These are phyloP conservation scores for Gnetum montanum DNA, from an alignment of 75 land plant species.

Conservation along the genomic window DNA sequence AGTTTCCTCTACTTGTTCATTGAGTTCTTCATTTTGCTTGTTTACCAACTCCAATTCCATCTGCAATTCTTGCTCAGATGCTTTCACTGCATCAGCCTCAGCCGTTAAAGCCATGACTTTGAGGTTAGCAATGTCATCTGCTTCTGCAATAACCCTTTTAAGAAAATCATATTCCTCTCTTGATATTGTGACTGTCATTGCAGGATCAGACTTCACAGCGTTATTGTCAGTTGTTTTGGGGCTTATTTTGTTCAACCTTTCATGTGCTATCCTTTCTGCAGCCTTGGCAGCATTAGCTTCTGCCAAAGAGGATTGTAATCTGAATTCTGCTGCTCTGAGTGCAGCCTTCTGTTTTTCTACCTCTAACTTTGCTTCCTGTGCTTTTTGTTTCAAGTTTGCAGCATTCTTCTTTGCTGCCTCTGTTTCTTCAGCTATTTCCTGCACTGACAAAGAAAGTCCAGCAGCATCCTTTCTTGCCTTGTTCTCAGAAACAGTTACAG, in stretches of 20 bases:
- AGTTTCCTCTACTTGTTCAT: slow-evolving; percentile 43
- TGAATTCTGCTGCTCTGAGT: slow-evolving; percentile 41
- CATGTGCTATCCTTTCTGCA: slow-evolving; percentile 46
- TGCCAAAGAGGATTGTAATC: slow-evolving; percentile 28
- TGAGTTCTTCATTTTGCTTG: slow-evolving; percentile 50
- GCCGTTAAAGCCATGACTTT: slow-evolving; percentile 83
- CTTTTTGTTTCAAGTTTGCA: slow-evolving; percentile 37
- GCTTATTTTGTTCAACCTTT: slow-evolving; percentile 19
- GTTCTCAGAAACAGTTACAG: slow-evolving; percentile 33
- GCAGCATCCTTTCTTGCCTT: slow-evolving; percentile 44
- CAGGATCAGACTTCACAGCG: slow-evolving; percentile 35
- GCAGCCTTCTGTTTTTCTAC: slow-evolving; percentile 33
- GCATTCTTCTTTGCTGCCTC: slow-evolving; percentile 43
- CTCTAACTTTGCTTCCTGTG: slow-evolving; percentile 42
- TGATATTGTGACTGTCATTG: slow-evolving; percentile 46
- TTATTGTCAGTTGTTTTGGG: slow-evolving; percentile 15
- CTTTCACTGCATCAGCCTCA: slow-evolving; percentile 78
- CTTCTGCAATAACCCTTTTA: slow-evolving; percentile 54
- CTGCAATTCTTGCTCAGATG: slow-evolving; percentile 69
- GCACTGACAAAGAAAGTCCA: slow-evolving; percentile 41
- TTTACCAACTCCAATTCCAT: slow-evolving; percentile 40
- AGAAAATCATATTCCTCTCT: slow-evolving; percentile 65
- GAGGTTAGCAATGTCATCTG: slow-evolving; percentile 61
- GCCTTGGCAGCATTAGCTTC: slow-evolving; percentile 69
- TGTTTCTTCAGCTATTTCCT: slow-evolving; percentile 51